phyloP scores from a whole-genome alignment of 768 basidiomycete genomes.

The Baorangia bicolor region DNA sequence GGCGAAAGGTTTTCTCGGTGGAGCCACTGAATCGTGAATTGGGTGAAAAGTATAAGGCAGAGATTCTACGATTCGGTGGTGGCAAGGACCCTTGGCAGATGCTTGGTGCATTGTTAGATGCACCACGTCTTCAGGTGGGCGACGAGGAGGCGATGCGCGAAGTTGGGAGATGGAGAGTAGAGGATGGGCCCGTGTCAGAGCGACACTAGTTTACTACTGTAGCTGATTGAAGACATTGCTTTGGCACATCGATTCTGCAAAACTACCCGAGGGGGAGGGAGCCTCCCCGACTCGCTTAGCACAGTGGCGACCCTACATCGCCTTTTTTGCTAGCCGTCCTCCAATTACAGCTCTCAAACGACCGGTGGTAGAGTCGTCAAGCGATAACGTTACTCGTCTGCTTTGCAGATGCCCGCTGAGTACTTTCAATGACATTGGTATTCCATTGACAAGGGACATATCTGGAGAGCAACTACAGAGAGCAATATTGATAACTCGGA shows the following conservation, averaged over 20 bases:
- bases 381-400: too few relatives aligned
- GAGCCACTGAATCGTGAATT: slow-evolving; percentile 68
- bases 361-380: too few relatives aligned
- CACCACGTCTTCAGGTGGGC: slow-evolving; percentile 65
- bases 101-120: slow-evolving; percentile 69
- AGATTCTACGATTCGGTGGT: slow-evolving; percentile 80
- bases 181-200: slow-evolving; percentile 63
- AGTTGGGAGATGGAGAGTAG: slow-evolving; percentile 87
- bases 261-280: too few relatives aligned
- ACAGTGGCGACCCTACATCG: too few relatives aligned
- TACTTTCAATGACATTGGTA: background rate
- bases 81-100: slow-evolving; percentile 94
- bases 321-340: too few relatives aligned
- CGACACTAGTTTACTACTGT: slow-evolving; percentile 46
- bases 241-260: too few relatives aligned
- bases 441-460: background rate
- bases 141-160: slow-evolving; percentile 83
- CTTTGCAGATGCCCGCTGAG: too few relatives aligned
- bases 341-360: too few relatives aligned
- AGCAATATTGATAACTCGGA: background rate
- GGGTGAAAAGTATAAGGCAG: slow-evolving; percentile 79
- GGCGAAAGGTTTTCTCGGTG: slow-evolving; percentile 66
- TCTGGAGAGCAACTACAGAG: background rate
- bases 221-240: too few relatives aligned
- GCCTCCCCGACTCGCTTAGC: too few relatives aligned